Evolutionary conservation across 352 stramenopile species (phyloP).

Genomic region (Globisporangium splendens): DNA sequence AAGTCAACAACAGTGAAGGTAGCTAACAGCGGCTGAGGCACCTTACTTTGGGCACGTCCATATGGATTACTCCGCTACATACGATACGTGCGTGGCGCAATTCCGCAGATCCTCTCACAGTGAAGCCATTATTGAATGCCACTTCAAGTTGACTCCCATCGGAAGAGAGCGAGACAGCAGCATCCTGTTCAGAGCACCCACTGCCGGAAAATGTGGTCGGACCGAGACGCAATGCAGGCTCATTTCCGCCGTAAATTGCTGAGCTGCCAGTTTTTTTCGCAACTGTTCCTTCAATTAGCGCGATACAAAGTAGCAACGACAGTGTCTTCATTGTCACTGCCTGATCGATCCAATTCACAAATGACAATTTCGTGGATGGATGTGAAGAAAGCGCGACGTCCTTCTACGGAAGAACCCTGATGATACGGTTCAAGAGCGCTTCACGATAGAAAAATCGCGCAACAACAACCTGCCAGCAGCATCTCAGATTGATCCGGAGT

Average conservation of each 20-base stretch:
- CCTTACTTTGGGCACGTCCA: constrained; percentile 1
- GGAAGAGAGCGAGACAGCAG: constrained; percentile 2
- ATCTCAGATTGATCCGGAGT: not conserved
- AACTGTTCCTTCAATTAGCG: not conserved
- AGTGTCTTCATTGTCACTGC: not conserved
- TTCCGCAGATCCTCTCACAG: not conserved
- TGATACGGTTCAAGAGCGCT: not conserved
- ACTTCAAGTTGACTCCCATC: constrained; percentile 5
- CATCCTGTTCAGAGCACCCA: constrained; percentile 2
- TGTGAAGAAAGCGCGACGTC: no score
- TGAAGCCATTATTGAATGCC: constrained; percentile 6
- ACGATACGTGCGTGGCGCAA: constrained; percentile 2
- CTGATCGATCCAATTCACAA: not conserved
- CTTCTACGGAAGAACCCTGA: no score
- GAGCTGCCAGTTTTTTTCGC: not conserved
- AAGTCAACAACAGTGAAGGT: not conserved
- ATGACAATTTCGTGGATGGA: no score
- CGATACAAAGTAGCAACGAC: not conserved
- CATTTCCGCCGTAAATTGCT: not conserved
- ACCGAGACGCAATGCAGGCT: not conserved
- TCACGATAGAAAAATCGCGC: not conserved
- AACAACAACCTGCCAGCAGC: not conserved
- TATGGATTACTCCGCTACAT: constrained; percentile 11
- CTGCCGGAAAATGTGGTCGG: constrained; percentile 9
- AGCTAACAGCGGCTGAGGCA: not conserved